phyloP scores from a whole-genome alignment of 2,329 filamentous ascomycete genomes.

The Cladophialophora chaetospira region DNA sequence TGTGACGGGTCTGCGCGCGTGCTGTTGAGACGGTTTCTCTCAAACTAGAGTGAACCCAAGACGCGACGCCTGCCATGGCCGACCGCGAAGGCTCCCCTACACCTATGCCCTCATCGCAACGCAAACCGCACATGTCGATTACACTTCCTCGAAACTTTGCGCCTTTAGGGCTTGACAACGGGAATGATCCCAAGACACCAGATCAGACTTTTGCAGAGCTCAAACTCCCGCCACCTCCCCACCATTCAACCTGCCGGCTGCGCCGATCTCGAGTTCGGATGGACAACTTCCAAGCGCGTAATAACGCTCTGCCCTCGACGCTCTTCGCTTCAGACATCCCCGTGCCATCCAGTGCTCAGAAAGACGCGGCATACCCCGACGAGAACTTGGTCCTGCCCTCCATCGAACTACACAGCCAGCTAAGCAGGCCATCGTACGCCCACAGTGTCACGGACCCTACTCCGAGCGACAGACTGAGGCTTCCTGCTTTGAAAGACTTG shows the following conservation, averaged over 20 bases:
- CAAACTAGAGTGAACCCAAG: not conserved
- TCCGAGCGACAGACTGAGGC: constrained; percentile 41
- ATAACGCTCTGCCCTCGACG: constrained; percentile 35
- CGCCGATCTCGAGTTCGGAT: constrained; percentile 44
- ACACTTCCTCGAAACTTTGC: constrained; percentile 52
- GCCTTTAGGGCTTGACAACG: constrained; percentile 39
- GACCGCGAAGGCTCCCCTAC: constrained; percentile 30
- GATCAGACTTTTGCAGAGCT: constrained; percentile 43
- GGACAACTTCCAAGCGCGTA: constrained; percentile 40
- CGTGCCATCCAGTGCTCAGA: constrained; percentile 41
- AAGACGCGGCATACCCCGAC: constrained; percentile 17
- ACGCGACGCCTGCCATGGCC: constrained; percentile 20
- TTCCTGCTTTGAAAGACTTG: constrained; percentile 41
- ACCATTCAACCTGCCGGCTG: constrained; percentile 46
- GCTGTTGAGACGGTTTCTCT: not conserved
- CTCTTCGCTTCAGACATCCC: constrained; percentile 42
- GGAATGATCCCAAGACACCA: constrained; percentile 46
- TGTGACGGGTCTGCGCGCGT: constrained; percentile 18
- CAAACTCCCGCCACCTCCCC: constrained; percentile 48
- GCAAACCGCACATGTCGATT: constrained; percentile 45
- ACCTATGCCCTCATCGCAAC: constrained; percentile 33
- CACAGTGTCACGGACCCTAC: constrained; percentile 31
- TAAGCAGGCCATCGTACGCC: constrained; percentile 17
- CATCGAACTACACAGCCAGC: constrained; percentile 25
- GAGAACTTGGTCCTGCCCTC: constrained; percentile 37